Conservation (phyloP, 805 yeast species). For the Tetrapisispora phaffii region DNA sequence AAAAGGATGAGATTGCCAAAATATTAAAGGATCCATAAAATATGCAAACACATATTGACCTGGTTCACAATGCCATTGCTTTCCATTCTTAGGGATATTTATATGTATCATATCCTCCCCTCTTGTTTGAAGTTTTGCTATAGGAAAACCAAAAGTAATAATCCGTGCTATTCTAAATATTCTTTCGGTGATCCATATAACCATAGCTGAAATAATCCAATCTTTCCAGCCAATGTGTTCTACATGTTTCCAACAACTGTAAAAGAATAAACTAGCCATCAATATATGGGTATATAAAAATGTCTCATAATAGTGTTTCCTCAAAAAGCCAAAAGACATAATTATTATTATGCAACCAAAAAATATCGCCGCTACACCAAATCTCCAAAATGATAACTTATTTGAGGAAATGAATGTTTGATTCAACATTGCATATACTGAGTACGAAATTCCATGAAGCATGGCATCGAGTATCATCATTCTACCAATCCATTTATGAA, state of each 20-base stretch:
- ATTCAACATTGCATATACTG: slow-evolving; percentile 27
- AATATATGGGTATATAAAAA: slow-evolving; percentile 38
- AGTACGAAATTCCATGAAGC: slow-evolving; percentile 34
- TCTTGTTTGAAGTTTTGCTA: slow-evolving; percentile 11
- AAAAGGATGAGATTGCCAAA: slow-evolving; percentile 53
- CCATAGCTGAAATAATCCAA: slow-evolving; percentile 32
- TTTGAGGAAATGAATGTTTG: slow-evolving; percentile 5
- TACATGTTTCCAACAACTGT: slow-evolving; percentile 41
- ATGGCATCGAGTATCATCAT: slow-evolving; percentile 31
- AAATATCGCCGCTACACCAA: slow-evolving; percentile 34
- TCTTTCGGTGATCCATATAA: slow-evolving; percentile 37
- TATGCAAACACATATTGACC: slow-evolving; percentile 39
- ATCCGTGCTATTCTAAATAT: slow-evolving; percentile 30
- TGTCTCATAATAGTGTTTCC: slow-evolving; percentile 35
- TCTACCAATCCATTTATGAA: slow-evolving; percentile 52
- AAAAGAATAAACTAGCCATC: slow-evolving; percentile 33
- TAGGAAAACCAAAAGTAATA: slow-evolving; percentile 13
- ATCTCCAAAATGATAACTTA: slow-evolving; percentile 29
- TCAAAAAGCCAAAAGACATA: slow-evolving; percentile 26
- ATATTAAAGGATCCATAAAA: slow-evolving; percentile 37
- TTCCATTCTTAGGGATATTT: slow-evolving; percentile 9
- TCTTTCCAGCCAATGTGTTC: slow-evolving; percentile 34
- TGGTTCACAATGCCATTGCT: slow-evolving; percentile 33
- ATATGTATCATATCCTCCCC: slow-evolving; percentile 15
- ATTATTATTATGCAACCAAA: slow-evolving; percentile 22